Evolutionary conservation across 169 alveolate genomes (phyloP).

Genomic region (Plasmodium gallinaceum): DNA sequence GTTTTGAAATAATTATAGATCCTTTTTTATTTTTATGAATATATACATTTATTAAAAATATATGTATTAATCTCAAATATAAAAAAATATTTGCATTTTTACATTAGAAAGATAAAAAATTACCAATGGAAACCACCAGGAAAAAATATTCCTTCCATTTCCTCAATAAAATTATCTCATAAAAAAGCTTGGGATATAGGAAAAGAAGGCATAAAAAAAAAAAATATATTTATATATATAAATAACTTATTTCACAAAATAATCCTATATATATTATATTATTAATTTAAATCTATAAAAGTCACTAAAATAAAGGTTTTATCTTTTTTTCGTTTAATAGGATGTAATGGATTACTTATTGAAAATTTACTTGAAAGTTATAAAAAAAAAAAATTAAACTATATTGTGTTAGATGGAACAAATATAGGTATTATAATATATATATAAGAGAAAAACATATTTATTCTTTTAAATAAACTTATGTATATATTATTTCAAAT

Average conservation of each 20-base stretch:
- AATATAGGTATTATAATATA: constrained; percentile 54
- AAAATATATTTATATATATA: constrained; percentile 3
- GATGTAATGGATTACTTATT: constrained; percentile 69
- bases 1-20: neutral
- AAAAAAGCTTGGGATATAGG: constrained; percentile 77
- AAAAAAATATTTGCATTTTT: neutral
- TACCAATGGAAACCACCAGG: constrained; percentile 68
- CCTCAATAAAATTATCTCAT: constrained; percentile 48
- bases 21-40: neutral
- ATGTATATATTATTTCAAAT: neutral
- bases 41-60: neutral
- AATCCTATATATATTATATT: neutral
- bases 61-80: neutral
- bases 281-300: neutral
- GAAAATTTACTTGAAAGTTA: constrained; percentile 56
- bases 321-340: constrained; percentile 26
- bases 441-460: neutral
- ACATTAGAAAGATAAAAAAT: constrained; percentile 12
- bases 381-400: constrained; percentile 45
- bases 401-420: constrained; percentile 70
- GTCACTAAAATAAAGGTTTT: neutral
- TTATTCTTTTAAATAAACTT: neutral
- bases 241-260: neutral
- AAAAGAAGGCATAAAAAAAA: constrained; percentile 41
- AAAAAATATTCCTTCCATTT: constrained; percentile 49